These are phyloP conservation scores for Fusarium continuum DNA, from an alignment of 2,329 filamentous ascomycete genomes.

Conservation along the genomic window DNA sequence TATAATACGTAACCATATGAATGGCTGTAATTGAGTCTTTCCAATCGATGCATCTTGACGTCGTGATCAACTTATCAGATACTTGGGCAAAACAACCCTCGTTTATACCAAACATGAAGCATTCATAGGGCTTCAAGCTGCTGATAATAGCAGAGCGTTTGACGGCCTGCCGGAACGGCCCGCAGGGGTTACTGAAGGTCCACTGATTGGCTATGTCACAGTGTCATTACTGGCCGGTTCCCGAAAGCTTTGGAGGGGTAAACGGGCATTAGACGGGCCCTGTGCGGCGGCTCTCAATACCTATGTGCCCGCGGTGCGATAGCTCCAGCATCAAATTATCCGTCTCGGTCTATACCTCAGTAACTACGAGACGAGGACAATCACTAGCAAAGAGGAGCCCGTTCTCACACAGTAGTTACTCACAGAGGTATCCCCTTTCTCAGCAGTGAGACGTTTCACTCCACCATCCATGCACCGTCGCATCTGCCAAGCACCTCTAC, in stretches of 20 bases:
- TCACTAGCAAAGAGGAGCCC: background rate
- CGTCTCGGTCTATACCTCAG: background rate
- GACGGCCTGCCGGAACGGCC: slow-evolving; percentile 39
- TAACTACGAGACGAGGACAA: background rate
- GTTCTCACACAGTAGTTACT: slow-evolving; percentile 6
- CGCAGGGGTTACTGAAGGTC: slow-evolving; percentile 23
- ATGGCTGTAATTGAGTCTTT: background rate
- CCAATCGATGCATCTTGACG: background rate
- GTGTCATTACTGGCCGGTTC: slow-evolving; percentile 11
- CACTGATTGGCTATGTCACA: slow-evolving; percentile 26
- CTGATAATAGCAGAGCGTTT: slow-evolving; percentile 10
- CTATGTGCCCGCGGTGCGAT: background rate
- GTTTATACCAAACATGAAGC: background rate
- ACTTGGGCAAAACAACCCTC: background rate
- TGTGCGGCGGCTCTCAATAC: slow-evolving; percentile 6
- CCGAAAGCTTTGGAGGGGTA: slow-evolving; percentile 28
- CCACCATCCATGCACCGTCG: slow-evolving; percentile 24
- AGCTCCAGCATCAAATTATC: slow-evolving; percentile 14
- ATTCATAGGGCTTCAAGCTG: slow-evolving; percentile 2
- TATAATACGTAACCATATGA: background rate
- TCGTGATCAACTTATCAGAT: background rate
- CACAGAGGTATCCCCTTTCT: slow-evolving; percentile 9
- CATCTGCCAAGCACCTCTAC: slow-evolving; percentile 22
- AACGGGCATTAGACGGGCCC: slow-evolving; percentile 9
- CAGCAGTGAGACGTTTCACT: slow-evolving; percentile 25